Base-by-base conservation (phyloP, 2,329 filamentous ascomycete genomes). In the Colletotrichum magnum region DNA sequence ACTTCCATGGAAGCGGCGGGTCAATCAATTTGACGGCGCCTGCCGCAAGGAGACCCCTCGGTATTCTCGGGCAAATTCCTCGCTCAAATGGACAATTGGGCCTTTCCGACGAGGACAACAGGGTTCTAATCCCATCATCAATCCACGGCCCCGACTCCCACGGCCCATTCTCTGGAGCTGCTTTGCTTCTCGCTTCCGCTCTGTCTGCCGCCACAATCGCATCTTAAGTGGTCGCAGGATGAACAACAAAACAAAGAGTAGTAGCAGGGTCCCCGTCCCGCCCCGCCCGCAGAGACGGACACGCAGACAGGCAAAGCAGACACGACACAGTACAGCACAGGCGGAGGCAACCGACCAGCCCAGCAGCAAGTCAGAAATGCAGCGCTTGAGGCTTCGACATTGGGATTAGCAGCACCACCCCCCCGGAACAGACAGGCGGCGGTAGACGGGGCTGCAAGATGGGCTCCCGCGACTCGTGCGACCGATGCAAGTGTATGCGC, bases 11-110 rank as follows among this genome's bases (percentile, higher is more conserved):
- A 39, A 21, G 48, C 28, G 51, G 58, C 58, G 64, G 59, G 53
- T 52, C 64, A 3, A 28, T 47, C 51, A 45, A 51, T 63, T 54
- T 64, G 21, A 12, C 15, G 47, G 28, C 41, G 48, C 53, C 51
- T 43, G 48, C 18, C 43, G 47, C 65, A 43, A 64, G 65, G 59
- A 53, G 59, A 52, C 41, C 48, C 47, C 39, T 58, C 65, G 65
- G 59, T 58, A 43, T 41, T 64, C 53, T 68, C 53, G 65, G 65
- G 56, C 65, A 64, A 68, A 68, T 64, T 58, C 53, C 48, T 64
- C 53, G 65, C 65, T 53, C 45, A 58, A 51, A 50, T 45, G 24
- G 36, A 59, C n/a, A 32, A 6, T 16, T 43, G 43, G 28, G 32
- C 50, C 36, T 52, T 48, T 48, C 28, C 32, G 32, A 36, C 32